A percentile compares a stretch with the other conserved stretches of the same genome.
phyloP scores from a whole-genome alignment of 192 early-diverging fungal genomes.

The Coemansia sp. region DNA sequence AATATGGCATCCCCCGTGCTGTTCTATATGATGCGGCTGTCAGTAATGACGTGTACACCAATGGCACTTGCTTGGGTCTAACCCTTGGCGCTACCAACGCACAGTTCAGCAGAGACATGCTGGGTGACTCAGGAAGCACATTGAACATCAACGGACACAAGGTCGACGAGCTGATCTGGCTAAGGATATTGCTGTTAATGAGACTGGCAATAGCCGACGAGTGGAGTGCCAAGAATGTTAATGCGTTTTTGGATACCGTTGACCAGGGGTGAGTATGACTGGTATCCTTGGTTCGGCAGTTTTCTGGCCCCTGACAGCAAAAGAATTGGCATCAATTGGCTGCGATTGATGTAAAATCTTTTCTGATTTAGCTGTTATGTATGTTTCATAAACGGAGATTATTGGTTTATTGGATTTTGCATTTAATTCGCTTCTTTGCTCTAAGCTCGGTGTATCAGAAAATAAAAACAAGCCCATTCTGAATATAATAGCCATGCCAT shows the following conservation, averaged over 20 bases:
- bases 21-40: neutral
- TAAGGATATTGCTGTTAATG: neutral
- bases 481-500: too few species aligned
- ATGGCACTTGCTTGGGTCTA: neutral
- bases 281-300: too few species aligned
- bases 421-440: too few species aligned
- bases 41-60: neutral
- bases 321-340: too few species aligned
- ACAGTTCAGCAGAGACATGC: neutral
- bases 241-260: neutral
- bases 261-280: too few species aligned
- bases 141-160: neutral
- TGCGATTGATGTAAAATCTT: too few species aligned
- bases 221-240: neutral
- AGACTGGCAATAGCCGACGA: neutral
- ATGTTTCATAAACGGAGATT: too few species aligned
- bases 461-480: too few species aligned
- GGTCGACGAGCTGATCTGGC: constrained; percentile 1
- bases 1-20: neutral
- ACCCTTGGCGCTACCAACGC: neutral
- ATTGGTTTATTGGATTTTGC: too few species aligned
- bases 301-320: too few species aligned
- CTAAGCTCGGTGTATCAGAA: too few species aligned
- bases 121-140: neutral
- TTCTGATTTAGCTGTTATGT: too few species aligned